These are phyloP conservation scores for Yamadazyma siamensis DNA, from an alignment of 1,139 yeast species.

Conservation along the genomic window DNA sequence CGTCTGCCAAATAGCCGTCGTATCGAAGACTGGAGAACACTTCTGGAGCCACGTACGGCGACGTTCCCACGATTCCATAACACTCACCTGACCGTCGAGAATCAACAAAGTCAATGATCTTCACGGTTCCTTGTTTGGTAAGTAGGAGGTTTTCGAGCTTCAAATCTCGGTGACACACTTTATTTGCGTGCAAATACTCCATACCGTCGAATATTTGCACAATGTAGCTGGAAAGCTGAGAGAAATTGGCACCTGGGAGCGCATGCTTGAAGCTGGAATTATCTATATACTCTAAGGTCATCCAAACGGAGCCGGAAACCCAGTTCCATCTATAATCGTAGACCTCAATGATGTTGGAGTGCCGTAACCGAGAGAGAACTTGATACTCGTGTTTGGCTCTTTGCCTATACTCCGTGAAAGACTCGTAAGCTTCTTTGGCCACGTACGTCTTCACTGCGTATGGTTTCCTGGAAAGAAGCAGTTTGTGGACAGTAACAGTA, in stretches of 20 bases:
- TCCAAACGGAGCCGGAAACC: conserved; percentile 17
- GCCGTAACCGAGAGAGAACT: conserved; percentile 24
- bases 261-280: conserved; percentile 18
- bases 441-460: conserved; percentile 44
- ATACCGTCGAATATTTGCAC: conserved; percentile 32
- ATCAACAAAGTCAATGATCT: conserved; percentile 36
- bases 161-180: conserved; percentile 41
- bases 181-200: conserved; percentile 26
- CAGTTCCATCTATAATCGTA: conserved; percentile 21
- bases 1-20: conserved; percentile 39
- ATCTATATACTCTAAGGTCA: conserved; percentile 34
- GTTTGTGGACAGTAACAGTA: conserved; percentile 29
- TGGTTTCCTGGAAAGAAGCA: conserved; percentile 4
- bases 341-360: conserved; percentile 33
- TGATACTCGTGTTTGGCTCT: conserved; percentile 38
- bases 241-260: conserved; percentile 8
- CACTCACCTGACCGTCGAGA: conserved; percentile 17
- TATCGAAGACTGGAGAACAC: conserved; percentile 32
- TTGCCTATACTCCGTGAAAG: conserved; percentile 29
- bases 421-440: conserved; percentile 32
- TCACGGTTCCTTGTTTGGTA: conserved; percentile 22
- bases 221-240: conserved; percentile 30
- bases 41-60: conserved; percentile 48
- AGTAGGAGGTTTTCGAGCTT: conserved; percentile 39
- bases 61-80: conserved; percentile 51